A percentile compares a stretch with the other conserved stretches of the same genome.
Conservation (phyloP, 306 rosid genomes). For the Quercus rubra region DNA sequence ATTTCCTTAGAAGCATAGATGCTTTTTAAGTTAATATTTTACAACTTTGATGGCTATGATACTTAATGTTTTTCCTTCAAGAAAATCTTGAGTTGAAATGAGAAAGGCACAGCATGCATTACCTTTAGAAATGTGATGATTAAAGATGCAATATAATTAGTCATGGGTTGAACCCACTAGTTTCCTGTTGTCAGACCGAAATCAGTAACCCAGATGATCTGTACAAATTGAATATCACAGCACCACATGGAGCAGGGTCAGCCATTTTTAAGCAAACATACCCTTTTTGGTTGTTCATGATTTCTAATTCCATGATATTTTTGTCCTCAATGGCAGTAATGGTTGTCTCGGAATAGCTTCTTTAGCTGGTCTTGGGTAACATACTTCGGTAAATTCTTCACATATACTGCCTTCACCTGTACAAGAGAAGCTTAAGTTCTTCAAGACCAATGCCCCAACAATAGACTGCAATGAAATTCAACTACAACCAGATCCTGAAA, state of each 20-base stretch:
- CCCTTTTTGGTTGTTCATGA: too few relatives aligned
- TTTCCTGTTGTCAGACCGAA: background rate
- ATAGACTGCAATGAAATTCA: background rate
- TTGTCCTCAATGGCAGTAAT: too few relatives aligned
- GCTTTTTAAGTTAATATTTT: background rate
- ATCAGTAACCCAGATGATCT: too few relatives aligned
- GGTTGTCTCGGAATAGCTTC: constrained; percentile 42
- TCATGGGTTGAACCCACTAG: background rate
- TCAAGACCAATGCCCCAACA: constrained; percentile 17
- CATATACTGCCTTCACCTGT: constrained; percentile 94
- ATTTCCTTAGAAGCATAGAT: background rate
- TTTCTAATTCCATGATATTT: too few relatives aligned
- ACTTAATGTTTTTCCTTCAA: background rate
- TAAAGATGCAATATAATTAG: background rate
- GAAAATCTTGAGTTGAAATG: background rate
- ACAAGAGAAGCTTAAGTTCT: constrained; percentile 10
- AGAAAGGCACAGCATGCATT: background rate
- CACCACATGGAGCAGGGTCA: too few relatives aligned
- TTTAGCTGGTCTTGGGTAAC: constrained; percentile 90
- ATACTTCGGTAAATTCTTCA: constrained; percentile 82
- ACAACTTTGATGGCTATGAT: background rate
- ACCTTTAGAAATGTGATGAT: background rate
- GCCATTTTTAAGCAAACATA: too few relatives aligned
- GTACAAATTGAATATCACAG: too few relatives aligned
- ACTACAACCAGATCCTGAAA: background rate